Conservation (phyloP, 805 yeast species). For the Saturnispora ahearnii region DNA sequence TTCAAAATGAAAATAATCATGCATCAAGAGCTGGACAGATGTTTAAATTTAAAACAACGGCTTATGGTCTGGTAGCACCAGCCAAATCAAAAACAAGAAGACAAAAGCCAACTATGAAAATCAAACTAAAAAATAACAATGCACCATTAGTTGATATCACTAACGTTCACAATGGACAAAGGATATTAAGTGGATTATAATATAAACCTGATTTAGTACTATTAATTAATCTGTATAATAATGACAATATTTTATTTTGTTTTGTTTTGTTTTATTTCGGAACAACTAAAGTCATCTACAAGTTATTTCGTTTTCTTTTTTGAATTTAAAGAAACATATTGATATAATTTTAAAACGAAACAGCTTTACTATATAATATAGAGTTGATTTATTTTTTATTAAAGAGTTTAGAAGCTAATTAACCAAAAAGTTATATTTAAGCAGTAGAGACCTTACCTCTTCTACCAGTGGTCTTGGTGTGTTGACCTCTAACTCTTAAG, state of each 20-base stretch:
- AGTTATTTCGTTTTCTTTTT: background rate
- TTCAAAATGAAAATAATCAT: background rate
- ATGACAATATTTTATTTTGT: no score
- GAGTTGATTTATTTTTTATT: constrained; percentile 1
- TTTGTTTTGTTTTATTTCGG: no score
- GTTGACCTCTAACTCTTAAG: constrained; percentile 99
- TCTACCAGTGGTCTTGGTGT: constrained; percentile 99
- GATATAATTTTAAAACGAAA: constrained; percentile 1
- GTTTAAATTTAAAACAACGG: constrained; percentile 30
- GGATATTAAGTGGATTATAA: constrained; percentile 2
- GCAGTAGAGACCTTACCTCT: constrained; percentile 53
- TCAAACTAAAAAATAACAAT: constrained; percentile 10
- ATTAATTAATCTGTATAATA: background rate
- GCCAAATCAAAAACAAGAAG: constrained; percentile 18
- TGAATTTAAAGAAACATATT: background rate
- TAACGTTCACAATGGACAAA: constrained; percentile 3
- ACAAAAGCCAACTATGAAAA: constrained; percentile 27
- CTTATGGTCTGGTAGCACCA: constrained; percentile 25
- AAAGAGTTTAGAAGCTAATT: background rate
- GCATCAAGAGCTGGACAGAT: constrained; percentile 20
- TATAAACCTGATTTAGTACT: background rate
- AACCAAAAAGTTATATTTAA: constrained; percentile 14
- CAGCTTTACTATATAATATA: constrained; percentile 1
- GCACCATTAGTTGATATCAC: constrained; percentile 4
- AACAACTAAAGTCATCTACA: no score